A percentile compares a stretch with the other conserved stretches of the same genome.
Conservation (phyloP, 768 basidiomycete genomes). For the Boletellus sp. region DNA sequence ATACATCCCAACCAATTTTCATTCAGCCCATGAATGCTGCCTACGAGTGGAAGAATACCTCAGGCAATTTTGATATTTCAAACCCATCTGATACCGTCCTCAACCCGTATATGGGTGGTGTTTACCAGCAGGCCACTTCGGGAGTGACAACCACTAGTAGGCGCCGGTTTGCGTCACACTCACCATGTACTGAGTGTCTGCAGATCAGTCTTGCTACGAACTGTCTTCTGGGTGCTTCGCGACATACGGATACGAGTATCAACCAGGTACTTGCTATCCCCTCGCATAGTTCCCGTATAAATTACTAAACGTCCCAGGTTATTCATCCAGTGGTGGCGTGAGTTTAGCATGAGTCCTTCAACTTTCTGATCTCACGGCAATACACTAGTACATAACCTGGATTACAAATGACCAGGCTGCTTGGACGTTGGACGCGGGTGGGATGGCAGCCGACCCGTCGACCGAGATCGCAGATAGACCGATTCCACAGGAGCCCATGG, state of each 20-base stretch:
- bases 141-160: constrained; percentile 58
- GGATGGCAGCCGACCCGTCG: constrained; percentile 51
- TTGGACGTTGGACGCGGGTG: constrained; percentile 69
- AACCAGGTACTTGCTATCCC: constrained; percentile 45
- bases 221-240: constrained; percentile 49
- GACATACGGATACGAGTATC: constrained; percentile 80
- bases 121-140: constrained; percentile 82
- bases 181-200: neutral
- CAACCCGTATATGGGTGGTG: constrained; percentile 72
- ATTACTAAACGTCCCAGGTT: constrained; percentile 14
- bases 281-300: neutral
- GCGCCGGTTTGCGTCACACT: constrained; percentile 9
- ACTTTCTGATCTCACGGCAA: constrained; percentile 5
- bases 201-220: constrained; percentile 70
- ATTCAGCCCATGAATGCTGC: constrained; percentile 70
- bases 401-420: constrained; percentile 54
- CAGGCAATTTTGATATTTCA: constrained; percentile 53
- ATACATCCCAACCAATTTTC: neutral
- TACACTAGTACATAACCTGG: constrained; percentile 72
- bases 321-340: constrained; percentile 44
- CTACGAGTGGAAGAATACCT: constrained; percentile 68
- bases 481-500: constrained; percentile 83
- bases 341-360: constrained; percentile 19
- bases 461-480: constrained; percentile 66
- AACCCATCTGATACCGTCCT: constrained; percentile 48